Percentiles rank a stretch among this genome's conserved stretches.
These are phyloP conservation scores for Clitoria ternatea DNA, from an alignment of 306 rosid species.

Conservation along the genomic window DNA sequence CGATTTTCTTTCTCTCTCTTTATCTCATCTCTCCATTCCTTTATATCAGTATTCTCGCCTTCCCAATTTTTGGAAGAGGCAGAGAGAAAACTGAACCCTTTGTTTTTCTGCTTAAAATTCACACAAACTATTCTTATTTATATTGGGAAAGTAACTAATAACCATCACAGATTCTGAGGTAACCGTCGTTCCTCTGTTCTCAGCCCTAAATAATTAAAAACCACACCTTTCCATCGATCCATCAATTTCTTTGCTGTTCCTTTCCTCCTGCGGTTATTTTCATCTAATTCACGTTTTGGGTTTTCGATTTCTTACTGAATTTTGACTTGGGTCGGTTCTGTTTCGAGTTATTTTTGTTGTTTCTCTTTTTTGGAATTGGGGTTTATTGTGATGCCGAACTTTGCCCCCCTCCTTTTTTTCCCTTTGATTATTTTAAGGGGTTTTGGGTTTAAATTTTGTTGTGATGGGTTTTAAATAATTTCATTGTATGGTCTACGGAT, in stretches of 20 bases:
- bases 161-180: slow-evolving; percentile 41
- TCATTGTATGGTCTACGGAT: slow-evolving; percentile 19
- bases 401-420: neutral
- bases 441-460: neutral
- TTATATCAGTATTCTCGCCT: slow-evolving; percentile 15
- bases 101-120: neutral
- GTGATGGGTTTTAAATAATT: neutral
- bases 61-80: slow-evolving; percentile 10
- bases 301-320: slow-evolving; percentile 24
- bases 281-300: slow-evolving; percentile 1
- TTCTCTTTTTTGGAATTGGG: slow-evolving; percentile 2
- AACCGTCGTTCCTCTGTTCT: slow-evolving; percentile 24
- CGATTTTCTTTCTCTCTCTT: neutral
- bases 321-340: slow-evolving; percentile 20
- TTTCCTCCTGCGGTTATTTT: slow-evolving; percentile 3
- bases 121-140: neutral
- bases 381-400: slow-evolving; percentile 8
- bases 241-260: slow-evolving; percentile 24
- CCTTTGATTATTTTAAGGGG: neutral
- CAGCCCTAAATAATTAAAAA: neutral
- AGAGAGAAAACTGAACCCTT: neutral
- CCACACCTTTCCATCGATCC: slow-evolving; percentile 25
- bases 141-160: slow-evolving; percentile 19
- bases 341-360: neutral
- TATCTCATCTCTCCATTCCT: slow-evolving; percentile 4